Evolutionary conservation across 352 stramenopile genomes (phyloP).

Genomic region (Globisporangium parvum): DNA sequence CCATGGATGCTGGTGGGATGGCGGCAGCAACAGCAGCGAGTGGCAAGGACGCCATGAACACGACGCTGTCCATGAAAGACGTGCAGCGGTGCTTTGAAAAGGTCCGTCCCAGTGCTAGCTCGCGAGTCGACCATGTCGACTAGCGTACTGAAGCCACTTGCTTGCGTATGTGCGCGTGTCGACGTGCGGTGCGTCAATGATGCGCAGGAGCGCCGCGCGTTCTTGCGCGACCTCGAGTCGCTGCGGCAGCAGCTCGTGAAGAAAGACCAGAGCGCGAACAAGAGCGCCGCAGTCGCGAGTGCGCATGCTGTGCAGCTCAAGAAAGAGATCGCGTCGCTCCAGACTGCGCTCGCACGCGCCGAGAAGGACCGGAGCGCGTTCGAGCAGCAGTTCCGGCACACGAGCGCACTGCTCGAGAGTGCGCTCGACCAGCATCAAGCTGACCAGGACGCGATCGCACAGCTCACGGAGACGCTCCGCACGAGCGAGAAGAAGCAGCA

Average conservation of each 20-base stretch:
- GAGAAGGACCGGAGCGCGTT: conserved; percentile 44
- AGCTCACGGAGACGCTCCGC: conserved; percentile 48
- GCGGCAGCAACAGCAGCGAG: background rate
- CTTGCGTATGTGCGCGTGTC: background rate
- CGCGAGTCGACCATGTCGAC: background rate
- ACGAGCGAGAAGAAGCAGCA: conserved; percentile 58
- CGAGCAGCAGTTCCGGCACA: conserved; percentile 55
- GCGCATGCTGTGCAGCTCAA: conserved; percentile 70
- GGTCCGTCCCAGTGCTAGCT: conserved; percentile 14
- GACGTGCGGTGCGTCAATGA: background rate
- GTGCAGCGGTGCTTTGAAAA: conserved; percentile 75
- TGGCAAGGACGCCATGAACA: conserved; percentile 8
- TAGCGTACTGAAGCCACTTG: no score
- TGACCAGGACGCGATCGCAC: conserved; percentile 42
- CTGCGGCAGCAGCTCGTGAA: conserved; percentile 71
- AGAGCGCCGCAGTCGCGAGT: conserved; percentile 43
- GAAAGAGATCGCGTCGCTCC: conserved; percentile 60
- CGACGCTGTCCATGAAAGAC: conserved; percentile 62
- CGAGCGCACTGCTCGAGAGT: conserved; percentile 64
- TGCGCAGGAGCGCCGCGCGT: conserved; percentile 48
- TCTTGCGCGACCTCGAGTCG: conserved; percentile 65
- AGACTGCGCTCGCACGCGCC: conserved; percentile 29
- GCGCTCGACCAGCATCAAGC: conserved; percentile 72
- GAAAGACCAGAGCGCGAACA: conserved; percentile 55
- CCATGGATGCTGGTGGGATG: conserved; percentile 2